A percentile compares a stretch with the other conserved stretches of the same genome.
Evolutionary conservation across 805 yeast genomes (phyloP).

Genomic region (Ogataea philodendri): DNA sequence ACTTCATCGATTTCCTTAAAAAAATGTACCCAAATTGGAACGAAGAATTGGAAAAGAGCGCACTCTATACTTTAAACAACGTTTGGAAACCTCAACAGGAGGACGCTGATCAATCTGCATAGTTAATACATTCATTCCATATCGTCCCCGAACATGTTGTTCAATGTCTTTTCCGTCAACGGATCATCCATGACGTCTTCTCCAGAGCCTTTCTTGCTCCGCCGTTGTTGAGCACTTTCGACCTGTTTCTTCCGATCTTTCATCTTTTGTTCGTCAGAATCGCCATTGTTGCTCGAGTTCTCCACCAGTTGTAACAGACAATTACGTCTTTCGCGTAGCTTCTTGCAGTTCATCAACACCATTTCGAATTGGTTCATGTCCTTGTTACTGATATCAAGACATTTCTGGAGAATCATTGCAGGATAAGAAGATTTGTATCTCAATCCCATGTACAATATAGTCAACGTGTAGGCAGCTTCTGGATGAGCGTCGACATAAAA

Average conservation of each 20-base stretch:
- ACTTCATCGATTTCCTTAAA: conserved; percentile 28
- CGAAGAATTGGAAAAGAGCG: conserved; percentile 28
- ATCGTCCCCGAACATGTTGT: conserved; percentile 52
- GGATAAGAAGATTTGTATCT: conserved; percentile 70
- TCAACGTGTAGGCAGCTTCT: conserved; percentile 88
- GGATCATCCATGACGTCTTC: conserved; percentile 68
- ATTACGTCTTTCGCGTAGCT: conserved; percentile 75
- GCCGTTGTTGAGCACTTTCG: conserved; percentile 52
- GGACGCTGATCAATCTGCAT: too few species aligned
- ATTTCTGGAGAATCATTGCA: conserved; percentile 53
- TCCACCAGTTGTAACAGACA: conserved; percentile 71
- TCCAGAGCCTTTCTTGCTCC: conserved; percentile 29
- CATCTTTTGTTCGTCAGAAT: conserved; percentile 28
- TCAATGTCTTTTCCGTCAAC: conserved; percentile 63
- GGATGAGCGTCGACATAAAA: conserved; percentile 83
- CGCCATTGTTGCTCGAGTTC: conserved; percentile 52
- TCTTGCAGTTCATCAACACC: conserved; percentile 59
- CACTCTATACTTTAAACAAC: conserved; percentile 25
- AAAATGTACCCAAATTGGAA: conserved; percentile 30
- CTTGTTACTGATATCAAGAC: conserved; percentile 51
- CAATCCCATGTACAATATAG: conserved; percentile 72
- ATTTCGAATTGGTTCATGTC: conserved; percentile 64
- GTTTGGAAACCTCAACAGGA: conserved; percentile 21
- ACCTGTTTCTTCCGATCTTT: conserved; percentile 52
- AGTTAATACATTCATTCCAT: conserved; percentile 4